phyloP scores from a whole-genome alignment of 2,329 filamentous ascomycete genomes.

The Cordyceps cateniannulata region DNA sequence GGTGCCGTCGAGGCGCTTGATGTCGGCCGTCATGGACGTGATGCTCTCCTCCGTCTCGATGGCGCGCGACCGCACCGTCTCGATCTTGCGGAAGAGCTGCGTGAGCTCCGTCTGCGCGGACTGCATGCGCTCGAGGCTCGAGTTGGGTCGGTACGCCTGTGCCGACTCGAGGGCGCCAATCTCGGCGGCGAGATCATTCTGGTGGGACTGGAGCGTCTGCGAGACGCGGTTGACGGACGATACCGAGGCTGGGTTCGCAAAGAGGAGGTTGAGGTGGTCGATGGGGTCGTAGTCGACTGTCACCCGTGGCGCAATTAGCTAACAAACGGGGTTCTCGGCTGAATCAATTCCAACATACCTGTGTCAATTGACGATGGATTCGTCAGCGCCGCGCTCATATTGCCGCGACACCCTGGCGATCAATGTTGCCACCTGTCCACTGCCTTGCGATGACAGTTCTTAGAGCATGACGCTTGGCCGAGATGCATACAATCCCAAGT shows the following conservation, averaged over 20 bases:
- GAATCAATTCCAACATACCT: neutral
- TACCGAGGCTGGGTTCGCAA: constrained; percentile 81
- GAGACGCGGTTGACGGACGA: constrained; percentile 69
- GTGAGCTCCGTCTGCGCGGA: constrained; percentile 84
- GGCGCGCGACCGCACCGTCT: constrained; percentile 81
- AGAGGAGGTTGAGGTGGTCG: constrained; percentile 86
- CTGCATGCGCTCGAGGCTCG: constrained; percentile 86
- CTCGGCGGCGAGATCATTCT: constrained; percentile 74
- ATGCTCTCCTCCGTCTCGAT: constrained; percentile 92
- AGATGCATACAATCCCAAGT: neutral
- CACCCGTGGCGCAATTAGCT: neutral
- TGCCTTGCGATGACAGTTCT: neutral
- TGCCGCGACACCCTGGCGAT: neutral
- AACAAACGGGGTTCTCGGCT: neutral
- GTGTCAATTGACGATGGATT: constrained; percentile 12
- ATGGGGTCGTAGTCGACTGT: constrained; percentile 81
- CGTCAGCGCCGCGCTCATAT: constrained; percentile 9
- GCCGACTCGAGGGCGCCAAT: constrained; percentile 68
- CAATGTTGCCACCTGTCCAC: neutral
- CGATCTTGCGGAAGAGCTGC: constrained; percentile 88
- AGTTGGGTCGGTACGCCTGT: constrained; percentile 79
- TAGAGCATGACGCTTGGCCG: neutral
- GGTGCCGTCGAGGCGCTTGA: constrained; percentile 92
- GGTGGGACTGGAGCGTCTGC: constrained; percentile 64
- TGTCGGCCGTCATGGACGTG: constrained; percentile 97